Evolutionary conservation across 768 basidiomycete genomes (phyloP).

Genomic region (Pleurotus sapidus): DNA sequence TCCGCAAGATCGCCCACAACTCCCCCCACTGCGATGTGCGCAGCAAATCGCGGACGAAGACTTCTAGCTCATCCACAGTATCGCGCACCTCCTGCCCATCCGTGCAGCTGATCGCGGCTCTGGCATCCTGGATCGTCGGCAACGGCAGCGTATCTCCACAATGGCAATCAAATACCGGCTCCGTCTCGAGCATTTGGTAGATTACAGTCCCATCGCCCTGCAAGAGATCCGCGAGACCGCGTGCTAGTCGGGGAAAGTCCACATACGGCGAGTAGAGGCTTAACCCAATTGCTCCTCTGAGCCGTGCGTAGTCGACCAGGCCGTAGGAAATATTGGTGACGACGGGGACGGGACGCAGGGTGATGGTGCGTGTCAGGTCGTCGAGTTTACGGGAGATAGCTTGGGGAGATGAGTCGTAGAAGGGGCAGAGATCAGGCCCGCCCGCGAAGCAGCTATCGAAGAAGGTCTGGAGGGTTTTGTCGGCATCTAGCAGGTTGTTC

Average conservation of each 20-base stretch:
- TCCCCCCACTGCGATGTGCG: conserved; percentile 17
- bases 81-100: conserved; percentile 17
- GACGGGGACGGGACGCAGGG: conserved; percentile 17
- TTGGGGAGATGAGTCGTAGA: conserved; percentile 16
- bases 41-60: conserved; percentile 10
- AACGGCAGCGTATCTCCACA: background rate
- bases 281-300: conserved; percentile 14
- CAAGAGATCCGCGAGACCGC: conserved; percentile 20
- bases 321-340: conserved; percentile 14
- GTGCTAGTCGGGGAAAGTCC: conserved; percentile 13
- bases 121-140: conserved; percentile 10
- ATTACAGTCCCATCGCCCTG: conserved; percentile 18
- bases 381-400: conserved; percentile 14
- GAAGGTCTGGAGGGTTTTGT: conserved; percentile 19
- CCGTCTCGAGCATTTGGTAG: conserved; percentile 7
- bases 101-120: conserved; percentile 14
- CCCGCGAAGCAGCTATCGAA: conserved; percentile 17
- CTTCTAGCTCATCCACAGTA: conserved; percentile 12
- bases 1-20: conserved; percentile 10
- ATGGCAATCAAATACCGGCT: conserved; percentile 4
- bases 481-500: conserved; percentile 17
- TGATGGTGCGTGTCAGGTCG: conserved; percentile 13
- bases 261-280: conserved; percentile 20
- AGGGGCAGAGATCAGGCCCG: conserved; percentile 18
- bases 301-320: conserved; percentile 18